A percentile compares a stretch with the other conserved stretches of the same genome.
Conservation (phyloP, 2,329 filamentous ascomycete genomes). For the Penicillium glabrum region DNA sequence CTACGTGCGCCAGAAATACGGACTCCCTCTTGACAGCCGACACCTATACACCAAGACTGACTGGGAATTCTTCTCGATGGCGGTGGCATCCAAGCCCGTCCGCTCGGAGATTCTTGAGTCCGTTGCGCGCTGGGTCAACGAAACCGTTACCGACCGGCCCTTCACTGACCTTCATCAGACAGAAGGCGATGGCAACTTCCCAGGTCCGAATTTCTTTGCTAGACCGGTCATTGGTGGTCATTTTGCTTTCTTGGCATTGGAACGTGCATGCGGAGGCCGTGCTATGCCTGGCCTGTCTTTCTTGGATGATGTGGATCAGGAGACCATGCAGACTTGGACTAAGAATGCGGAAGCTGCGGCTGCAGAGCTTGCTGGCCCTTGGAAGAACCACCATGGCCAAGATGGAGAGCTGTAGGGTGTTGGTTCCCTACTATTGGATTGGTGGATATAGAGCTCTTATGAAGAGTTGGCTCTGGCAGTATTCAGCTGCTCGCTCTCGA, state of each 20-base stretch:
- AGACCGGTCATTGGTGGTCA: constrained; percentile 81
- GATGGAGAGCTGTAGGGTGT: constrained; percentile 25
- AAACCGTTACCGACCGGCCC: constrained; percentile 73
- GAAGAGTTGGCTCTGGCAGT: neutral
- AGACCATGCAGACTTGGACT: constrained; percentile 22
- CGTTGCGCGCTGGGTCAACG: constrained; percentile 79
- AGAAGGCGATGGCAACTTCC: constrained; percentile 72
- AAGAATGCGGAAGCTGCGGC: constrained; percentile 26
- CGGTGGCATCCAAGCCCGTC: constrained; percentile 68
- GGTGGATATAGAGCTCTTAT: neutral
- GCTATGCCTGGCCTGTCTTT: constrained; percentile 59
- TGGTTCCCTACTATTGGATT: neutral
- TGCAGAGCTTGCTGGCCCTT: constrained; percentile 14
- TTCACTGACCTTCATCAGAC: constrained; percentile 83
- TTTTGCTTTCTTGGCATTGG: constrained; percentile 80
- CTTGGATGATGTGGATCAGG: constrained; percentile 37
- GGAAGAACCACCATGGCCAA: constrained; percentile 14
- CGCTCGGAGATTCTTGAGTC: constrained; percentile 70
- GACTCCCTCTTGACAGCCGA: constrained; percentile 76
- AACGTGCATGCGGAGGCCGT: constrained; percentile 72
- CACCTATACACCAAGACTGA: constrained; percentile 87
- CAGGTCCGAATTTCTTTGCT: constrained; percentile 74
- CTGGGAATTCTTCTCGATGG: constrained; percentile 87
- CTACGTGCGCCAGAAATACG: constrained; percentile 76
- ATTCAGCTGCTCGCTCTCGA: neutral